phyloP scores from a whole-genome alignment of 2,329 filamentous ascomycete genomes.

The Arthrobotrys megalospora region DNA sequence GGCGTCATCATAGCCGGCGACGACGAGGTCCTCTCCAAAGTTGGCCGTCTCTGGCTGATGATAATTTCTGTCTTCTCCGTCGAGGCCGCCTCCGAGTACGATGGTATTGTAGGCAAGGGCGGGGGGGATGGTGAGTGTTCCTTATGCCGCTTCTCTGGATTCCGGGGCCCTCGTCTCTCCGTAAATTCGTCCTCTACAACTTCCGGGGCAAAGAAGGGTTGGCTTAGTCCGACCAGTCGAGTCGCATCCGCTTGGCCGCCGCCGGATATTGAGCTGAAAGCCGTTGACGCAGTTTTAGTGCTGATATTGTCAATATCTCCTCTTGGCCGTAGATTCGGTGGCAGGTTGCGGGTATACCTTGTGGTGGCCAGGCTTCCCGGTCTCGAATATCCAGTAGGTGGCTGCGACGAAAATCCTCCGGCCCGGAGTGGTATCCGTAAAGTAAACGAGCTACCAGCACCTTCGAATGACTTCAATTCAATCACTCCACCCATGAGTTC shows the following conservation, averaged over 20 bases:
- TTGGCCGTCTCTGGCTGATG: conserved; percentile 26
- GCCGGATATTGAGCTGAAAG: conserved; percentile 59
- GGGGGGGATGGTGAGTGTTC: conserved; percentile 55
- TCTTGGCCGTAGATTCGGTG: conserved; percentile 53
- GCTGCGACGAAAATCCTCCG: conserved; percentile 50
- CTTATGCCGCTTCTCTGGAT: conserved; percentile 23
- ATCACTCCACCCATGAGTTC: conserved; percentile 86
- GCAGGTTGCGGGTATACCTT: conserved; percentile 56
- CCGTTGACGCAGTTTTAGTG: conserved; percentile 58
- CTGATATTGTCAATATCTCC: conserved; percentile 57
- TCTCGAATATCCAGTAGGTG: conserved; percentile 48
- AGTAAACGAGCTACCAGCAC: conserved; percentile 77
- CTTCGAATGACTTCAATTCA: conserved; percentile 71
- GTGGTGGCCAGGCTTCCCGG: conserved; percentile 58
- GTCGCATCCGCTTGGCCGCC: conserved; percentile 43
- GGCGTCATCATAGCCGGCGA: conserved; percentile 58
- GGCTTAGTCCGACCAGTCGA: conserved; percentile 82
- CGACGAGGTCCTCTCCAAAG: conserved; percentile 52
- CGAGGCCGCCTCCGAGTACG: conserved; percentile 31
- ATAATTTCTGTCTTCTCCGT: conserved; percentile 21
- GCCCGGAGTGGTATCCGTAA: conserved; percentile 81
- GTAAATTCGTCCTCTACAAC: conserved; percentile 35
- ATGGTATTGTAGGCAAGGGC: conserved; percentile 35
- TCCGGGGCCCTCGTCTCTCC: conserved; percentile 25
- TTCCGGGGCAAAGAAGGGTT: conserved; percentile 79